Evolutionary conservation across 1,139 yeast species (phyloP).

Genomic region (Yamadazyma aaseri): DNA sequence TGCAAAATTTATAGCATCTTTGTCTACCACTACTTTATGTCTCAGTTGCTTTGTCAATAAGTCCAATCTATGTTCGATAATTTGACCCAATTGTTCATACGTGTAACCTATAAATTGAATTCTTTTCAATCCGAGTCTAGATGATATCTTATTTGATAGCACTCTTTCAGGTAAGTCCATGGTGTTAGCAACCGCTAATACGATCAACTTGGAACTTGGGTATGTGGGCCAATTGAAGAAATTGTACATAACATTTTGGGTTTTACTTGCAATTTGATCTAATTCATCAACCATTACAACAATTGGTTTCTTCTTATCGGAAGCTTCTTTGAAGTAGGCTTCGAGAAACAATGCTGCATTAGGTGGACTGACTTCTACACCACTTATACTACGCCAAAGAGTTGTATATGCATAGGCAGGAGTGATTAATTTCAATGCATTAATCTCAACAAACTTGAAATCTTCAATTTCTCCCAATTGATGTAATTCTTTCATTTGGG

Average conservation of each 20-base stretch:
- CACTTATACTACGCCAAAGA: constrained; percentile 75
- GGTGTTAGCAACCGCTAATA: constrained; percentile 93
- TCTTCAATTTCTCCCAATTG: constrained; percentile 48
- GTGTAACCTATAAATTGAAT: constrained; percentile 89
- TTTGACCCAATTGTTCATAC: constrained; percentile 70
- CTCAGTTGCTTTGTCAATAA: constrained; percentile 43
- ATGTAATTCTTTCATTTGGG: constrained; percentile 53
- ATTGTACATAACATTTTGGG: constrained; percentile 89
- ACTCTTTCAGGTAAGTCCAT: constrained; percentile 95
- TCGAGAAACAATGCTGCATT: constrained; percentile 53
- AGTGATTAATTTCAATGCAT: constrained; percentile 82
- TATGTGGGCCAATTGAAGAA: constrained; percentile 97
- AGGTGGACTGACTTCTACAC: constrained; percentile 58
- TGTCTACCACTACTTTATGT: constrained; percentile 47
- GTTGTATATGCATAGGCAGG: constrained; percentile 85
- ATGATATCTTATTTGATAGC: constrained; percentile 83
- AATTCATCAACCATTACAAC: constrained; percentile 88
- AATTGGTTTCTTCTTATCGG: constrained; percentile 45
- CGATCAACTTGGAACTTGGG: constrained; percentile 73
- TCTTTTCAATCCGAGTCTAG: constrained; percentile 85
- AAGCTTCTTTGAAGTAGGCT: constrained; percentile 32
- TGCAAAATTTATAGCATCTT: constrained; percentile 88
- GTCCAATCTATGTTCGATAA: constrained; percentile 70
- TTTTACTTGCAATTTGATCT: constrained; percentile 85
- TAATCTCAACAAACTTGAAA: constrained; percentile 81